These are phyloP conservation scores for Lindgomyces ingoldianus DNA, from an alignment of 495 filamentous ascomycete species.

Conservation along the genomic window DNA sequence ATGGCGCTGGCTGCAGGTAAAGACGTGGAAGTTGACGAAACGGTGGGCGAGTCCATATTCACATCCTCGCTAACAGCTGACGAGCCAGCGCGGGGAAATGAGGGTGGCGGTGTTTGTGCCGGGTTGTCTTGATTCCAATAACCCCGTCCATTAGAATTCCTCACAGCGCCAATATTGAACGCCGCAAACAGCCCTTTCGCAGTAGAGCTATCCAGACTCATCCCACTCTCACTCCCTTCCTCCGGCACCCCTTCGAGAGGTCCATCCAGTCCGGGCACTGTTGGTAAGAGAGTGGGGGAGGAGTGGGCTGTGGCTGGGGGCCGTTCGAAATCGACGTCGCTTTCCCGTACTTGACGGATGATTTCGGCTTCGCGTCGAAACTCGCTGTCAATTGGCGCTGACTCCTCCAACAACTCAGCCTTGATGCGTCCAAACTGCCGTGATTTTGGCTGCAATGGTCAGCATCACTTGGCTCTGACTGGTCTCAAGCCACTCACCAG, in stretches of 20 bases:
- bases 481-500: slow-evolving; percentile 58
- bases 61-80: slow-evolving; percentile 73
- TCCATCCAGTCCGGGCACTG: slow-evolving; percentile 41
- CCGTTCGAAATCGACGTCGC: slow-evolving; percentile 52
- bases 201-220: slow-evolving; percentile 52
- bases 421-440: slow-evolving; percentile 92
- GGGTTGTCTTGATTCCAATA: slow-evolving; percentile 75
- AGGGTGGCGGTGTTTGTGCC: slow-evolving; percentile 57
- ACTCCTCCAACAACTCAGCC: slow-evolving; percentile 85
- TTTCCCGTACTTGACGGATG: slow-evolving; percentile 87
- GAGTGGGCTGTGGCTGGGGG: slow-evolving; percentile 56
- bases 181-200: slow-evolving; percentile 37
- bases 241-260: slow-evolving; percentile 60
- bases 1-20: slow-evolving; percentile 22
- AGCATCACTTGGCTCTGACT: neutral
- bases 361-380: slow-evolving; percentile 91
- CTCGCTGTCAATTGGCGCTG: slow-evolving; percentile 82
- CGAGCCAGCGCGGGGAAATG: slow-evolving; percentile 58
- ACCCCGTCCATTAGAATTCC: slow-evolving; percentile 67
- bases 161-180: slow-evolving; percentile 71
- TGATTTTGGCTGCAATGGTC: slow-evolving; percentile 71
- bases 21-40: slow-evolving; percentile 36
- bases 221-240: slow-evolving; percentile 51
- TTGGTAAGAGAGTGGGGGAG: slow-evolving; percentile 44
- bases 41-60: slow-evolving; percentile 70